Evolutionary conservation across 1,139 yeast genomes (phyloP), one percentile per base, ranked within the genome.

Genomic region (Meyerozyma athensensis): DNA sequence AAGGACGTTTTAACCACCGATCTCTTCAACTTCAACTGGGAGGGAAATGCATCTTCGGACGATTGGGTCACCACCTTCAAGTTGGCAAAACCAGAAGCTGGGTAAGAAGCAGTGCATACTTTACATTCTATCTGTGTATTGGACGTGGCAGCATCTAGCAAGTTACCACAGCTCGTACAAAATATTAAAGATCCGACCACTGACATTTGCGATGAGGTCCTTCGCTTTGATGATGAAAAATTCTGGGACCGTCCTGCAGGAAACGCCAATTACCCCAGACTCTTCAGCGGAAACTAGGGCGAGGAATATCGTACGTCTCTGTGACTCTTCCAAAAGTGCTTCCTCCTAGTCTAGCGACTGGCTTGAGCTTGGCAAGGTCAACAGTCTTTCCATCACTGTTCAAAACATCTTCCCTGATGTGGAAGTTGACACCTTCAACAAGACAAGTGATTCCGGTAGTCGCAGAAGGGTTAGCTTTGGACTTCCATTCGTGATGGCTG

Each of bases 181-280:
- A 92, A 92, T 47, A 92, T 90, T 54, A 92, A 77, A 38, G 96
- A 85, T 19, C 98, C 98, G 34, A 92, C 96, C 22, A 81, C 96
- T 41, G 96, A 86, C 97, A 92, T 89, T 30, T 18, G 32, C 32
- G 32, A 28, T 28, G 32, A 22, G 35, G 20, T 24, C 8, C 28
- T 5, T 4, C 17, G 12, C 14, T 17, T 24, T 17, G 14, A 24
- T 24, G 28, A 17, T 24, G 28, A 24, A 24, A 24, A 24, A 24
- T 24, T 24, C 14, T 24, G 14, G 28, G n/a, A n/a, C n/a, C 14
- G 12, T 5, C 28, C 28, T 24, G 28, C 28, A 24, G 28, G 14
- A n/a, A 24, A 24, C n/a, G n/a, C 7, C 28, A 7, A 22, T 14
- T 12, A n/a, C 28, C 28, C 28, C 28, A 24, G 28, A 24, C 28